phyloP scores from a whole-genome alignment of 148 eudicot genomes.

The Hydrangea macrophylla region DNA sequence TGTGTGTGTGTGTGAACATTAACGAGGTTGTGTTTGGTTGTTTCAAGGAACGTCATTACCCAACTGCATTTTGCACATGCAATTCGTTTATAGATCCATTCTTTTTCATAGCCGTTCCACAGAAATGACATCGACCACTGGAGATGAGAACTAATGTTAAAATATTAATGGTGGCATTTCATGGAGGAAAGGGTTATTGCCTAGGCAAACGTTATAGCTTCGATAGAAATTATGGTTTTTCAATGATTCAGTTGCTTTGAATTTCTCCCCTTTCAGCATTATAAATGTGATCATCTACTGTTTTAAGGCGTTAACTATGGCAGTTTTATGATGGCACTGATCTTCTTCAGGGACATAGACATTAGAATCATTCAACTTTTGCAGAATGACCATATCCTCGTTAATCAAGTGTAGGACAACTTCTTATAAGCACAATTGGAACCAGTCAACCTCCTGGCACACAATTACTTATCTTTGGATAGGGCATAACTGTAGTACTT shows the following conservation, averaged over 20 bases:
- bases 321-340: background rate
- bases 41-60: background rate
- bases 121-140: background rate
- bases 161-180: background rate
- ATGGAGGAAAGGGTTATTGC: constrained; percentile 1
- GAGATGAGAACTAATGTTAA: background rate
- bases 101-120: background rate
- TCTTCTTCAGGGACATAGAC: background rate
- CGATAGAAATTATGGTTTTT: background rate
- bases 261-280: background rate
- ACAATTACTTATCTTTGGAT: background rate
- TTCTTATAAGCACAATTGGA: background rate
- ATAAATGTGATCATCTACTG: background rate
- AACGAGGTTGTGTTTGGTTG: background rate
- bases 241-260: no score
- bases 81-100: no score
- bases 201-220: background rate
- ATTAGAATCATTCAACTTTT: background rate
- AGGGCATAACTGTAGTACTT: background rate
- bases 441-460: background rate
- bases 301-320: background rate
- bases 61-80: background rate
- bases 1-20: no score
- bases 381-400: background rate
- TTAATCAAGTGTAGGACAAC: no score